A percentile compares a stretch with the other conserved stretches of the same genome.
Conservation (phyloP, 306 rosid species). For the Acacia crassicarpa region DNA sequence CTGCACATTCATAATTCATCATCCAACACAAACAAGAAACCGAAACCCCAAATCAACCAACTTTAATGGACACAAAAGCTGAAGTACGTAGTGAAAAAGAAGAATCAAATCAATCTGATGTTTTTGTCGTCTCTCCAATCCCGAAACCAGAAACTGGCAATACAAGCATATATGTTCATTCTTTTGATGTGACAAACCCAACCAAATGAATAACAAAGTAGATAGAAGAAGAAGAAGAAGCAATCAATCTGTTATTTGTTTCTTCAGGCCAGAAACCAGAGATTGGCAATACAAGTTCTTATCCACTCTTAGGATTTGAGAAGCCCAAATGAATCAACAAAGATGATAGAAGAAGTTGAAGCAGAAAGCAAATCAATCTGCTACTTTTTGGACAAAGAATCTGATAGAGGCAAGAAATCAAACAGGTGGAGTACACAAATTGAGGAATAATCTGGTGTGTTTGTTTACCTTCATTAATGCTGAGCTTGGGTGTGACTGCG, state of each 20-base stretch:
- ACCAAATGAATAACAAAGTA: neutral
- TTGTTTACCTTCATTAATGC: conserved; percentile 51
- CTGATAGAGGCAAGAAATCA: neutral
- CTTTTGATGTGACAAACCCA: neutral
- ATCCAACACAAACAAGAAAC: neutral
- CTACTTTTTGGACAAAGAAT: neutral
- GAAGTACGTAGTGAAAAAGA: neutral
- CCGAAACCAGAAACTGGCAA: neutral
- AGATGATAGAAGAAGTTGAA: neutral
- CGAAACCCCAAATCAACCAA: neutral
- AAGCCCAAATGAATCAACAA: neutral
- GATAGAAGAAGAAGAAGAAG: neutral
- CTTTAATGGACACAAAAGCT: neutral
- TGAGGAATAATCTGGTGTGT: neutral
- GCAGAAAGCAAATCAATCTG: conserved; percentile 7
- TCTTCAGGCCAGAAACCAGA: neutral
- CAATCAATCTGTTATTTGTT: neutral
- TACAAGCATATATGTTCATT: neutral
- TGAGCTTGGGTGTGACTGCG: conserved; percentile 62
- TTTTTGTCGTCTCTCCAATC: neutral
- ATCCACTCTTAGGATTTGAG: neutral
- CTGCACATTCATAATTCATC: conserved; percentile 34
- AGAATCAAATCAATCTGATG: neutral
- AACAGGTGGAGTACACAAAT: neutral
- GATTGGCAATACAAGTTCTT: neutral